phyloP scores from a whole-genome alignment of 176 grass and related monocot species.

The Zoysia japonica region DNA sequence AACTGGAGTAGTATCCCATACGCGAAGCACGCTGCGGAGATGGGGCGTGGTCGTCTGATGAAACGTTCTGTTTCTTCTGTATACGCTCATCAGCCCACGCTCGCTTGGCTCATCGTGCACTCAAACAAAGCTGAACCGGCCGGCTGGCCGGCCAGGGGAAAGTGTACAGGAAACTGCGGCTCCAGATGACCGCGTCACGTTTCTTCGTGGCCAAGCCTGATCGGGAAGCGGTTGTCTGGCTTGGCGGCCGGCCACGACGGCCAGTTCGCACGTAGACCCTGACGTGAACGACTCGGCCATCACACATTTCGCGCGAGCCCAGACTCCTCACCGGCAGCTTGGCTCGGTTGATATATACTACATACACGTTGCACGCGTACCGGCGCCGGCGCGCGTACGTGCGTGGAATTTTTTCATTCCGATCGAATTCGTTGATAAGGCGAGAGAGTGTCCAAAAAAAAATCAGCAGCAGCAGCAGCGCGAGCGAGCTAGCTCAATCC shows the following conservation, averaged over 20 bases:
- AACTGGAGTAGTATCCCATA: neutral
- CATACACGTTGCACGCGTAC: neutral
- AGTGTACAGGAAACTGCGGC: neutral
- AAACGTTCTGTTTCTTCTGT: neutral
- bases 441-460: no score
- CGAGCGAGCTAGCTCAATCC: neutral
- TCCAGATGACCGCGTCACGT: neutral
- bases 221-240: neutral
- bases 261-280: slow-evolving; percentile 31
- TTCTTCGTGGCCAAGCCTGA: slow-evolving; percentile 1
- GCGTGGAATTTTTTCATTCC: slow-evolving; percentile 10
- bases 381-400: neutral
- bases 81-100: no score
- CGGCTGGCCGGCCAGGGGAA: neutral
- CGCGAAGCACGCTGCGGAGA: neutral
- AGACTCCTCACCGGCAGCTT: no score
- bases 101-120: neutral
- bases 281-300: slow-evolving; percentile 54
- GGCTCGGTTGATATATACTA: slow-evolving; percentile 19
- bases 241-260: no score
- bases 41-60: neutral
- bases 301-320: neutral
- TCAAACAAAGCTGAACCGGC: neutral
- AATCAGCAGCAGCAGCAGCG: no score
- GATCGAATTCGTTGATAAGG: neutral